Base-by-base conservation (phyloP, 108 stramenopile genomes). In the Chaetoceros tenuissimus region DNA sequence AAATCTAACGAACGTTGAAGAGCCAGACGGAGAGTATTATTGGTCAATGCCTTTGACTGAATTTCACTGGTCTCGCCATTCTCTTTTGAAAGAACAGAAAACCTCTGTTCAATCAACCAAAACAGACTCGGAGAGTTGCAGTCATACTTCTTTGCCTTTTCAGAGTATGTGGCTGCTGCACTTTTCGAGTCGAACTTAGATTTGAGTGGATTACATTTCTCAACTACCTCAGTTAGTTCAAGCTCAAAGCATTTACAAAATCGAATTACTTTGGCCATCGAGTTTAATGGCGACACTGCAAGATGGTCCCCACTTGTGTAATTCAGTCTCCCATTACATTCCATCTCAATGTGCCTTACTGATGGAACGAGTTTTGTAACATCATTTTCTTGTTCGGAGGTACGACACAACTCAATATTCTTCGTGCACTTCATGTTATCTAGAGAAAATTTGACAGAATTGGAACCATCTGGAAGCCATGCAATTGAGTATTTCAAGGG, bases 281-380 rank as follows among this genome's bases (percentile, higher is more conserved):
- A 47, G 28, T 59, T 59, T 20, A 59, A 19, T 22, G 58, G 58
- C 1, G 16, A 20, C 3, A 59, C 46, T 1, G 46, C 2, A 17
- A 59, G 7, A 13, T 59, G 58, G 24, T 59, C 58, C 2, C 58
- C 58, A 1, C 30, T 28, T 22, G 2, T 21, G 23, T 59, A 59
- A 18, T 24, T 3, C 2, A 47, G n/a, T 2, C 10, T 3, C 2
- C 48, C 46, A n/a, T n/a, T n/a, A 18, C 22, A 3, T 24, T 2
- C 3, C 19, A 51, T 22, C 27, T 24, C 31, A 51, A 51, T 24
- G 1, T 24, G 24, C 20, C 51, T 3, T 5, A 26, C 34, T 17
- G 51, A 50, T 3, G 21, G 50, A n/a, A n/a, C n/a, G n/a, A n/a
- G n/a, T 51, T 40, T 5, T 10, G 5, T 40, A 13, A 40, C 13